Base-by-base conservation (phyloP, 768 basidiomycete species). In the Strobilomyces dryophilus region DNA sequence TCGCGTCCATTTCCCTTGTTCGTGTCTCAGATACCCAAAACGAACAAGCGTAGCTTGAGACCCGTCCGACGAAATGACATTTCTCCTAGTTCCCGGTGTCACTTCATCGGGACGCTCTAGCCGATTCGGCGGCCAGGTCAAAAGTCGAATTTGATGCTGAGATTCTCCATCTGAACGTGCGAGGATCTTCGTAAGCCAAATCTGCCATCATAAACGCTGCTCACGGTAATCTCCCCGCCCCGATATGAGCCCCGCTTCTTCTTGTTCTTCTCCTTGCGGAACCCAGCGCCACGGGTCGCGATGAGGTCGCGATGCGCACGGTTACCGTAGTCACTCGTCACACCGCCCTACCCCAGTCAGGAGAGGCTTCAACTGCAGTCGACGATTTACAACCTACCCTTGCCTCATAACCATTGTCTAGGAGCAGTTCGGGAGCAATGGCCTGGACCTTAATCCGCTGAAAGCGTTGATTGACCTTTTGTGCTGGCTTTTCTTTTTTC, bases 241-340 rank as follows among this genome's bases (percentile, higher is more conserved):
- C 82, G 81, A 71, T 98, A 98, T 55, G 87, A 92, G 4, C 94
- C 95, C 61, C 89, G 77, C 74, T 99, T 99, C 75, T 98, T 98
- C 82, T 98, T 99, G 75, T 97, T 98, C 74, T 99, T 99, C 78
- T 97, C 95, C 72, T 98, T 99, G 50, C 93, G 81, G 77, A 99
- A 99, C 3, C 92, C 92, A 45, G 90, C 87, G 3, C 95, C 95
- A 1, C 94, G 82, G 4, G 95, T 98, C 26, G 94, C 89, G 57
- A 95, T 87, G 56, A 99, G 74, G 70, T 98, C 97, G 36, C 79
- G 77, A 58, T 85, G 84, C 0, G 95, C 95, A 50, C 78, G 79
- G 29, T 83, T 85, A 18, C 95, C 95, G 60, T 99, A 99, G 66
- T 98, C 97, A 56, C 85, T 85, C 21, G 58, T 57, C 1, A 76